Base-by-base conservation (phyloP, 345 rosid species). In the Limnanthes douglasii region DNA sequence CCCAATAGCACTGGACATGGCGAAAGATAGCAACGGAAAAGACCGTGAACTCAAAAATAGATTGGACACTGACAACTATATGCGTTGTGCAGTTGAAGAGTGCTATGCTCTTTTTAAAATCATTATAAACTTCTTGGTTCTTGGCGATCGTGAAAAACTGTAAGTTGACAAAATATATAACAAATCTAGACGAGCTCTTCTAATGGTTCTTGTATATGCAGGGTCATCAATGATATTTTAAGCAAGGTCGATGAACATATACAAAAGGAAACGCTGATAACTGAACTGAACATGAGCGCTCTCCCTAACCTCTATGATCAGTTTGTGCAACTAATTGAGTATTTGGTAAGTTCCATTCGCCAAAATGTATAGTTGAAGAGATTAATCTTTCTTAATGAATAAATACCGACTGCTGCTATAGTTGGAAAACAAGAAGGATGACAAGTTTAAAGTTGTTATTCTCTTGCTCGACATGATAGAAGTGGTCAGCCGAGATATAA, bases 281-380 rank as follows among this genome's bases (percentile, higher is more conserved):
- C 23, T n/a, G 78, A 76, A 9, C 22, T 60, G 57, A 69, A 53
- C 36, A 58, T 85, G 82, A 71, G 72, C 50, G 88, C 85, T 35
- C 82, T 85, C 39, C 93, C 93, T 22, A 61, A 52, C 54, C 75
- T 79, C 38, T 71, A 85, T 54, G 64, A 64, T 6, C 88, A 76
- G 37, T 69, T 65, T 55, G 73, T 79, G 52, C 57, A 65, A 69
- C 82, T 85, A 31, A 79, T 76, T 48, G 61, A 69, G 19, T 60
- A 44, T 68, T 50, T 85, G 93, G 96, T 85, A 69, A 57, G 4
- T 29, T 29, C 48, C 43, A 17, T 25, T 34, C 18, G 15, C 38
- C 1, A 35, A 28, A 34, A 16, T 34, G 24, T 44, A 30, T 39
- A 34, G 5, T 24, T 7, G 33, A 46, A 15, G 24, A 18, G 16